A percentile compares a stretch with the other conserved stretches of the same genome.
Evolutionary conservation across 768 basidiomycete genomes (phyloP).

Genomic region (Podaxis carcinomalis): DNA sequence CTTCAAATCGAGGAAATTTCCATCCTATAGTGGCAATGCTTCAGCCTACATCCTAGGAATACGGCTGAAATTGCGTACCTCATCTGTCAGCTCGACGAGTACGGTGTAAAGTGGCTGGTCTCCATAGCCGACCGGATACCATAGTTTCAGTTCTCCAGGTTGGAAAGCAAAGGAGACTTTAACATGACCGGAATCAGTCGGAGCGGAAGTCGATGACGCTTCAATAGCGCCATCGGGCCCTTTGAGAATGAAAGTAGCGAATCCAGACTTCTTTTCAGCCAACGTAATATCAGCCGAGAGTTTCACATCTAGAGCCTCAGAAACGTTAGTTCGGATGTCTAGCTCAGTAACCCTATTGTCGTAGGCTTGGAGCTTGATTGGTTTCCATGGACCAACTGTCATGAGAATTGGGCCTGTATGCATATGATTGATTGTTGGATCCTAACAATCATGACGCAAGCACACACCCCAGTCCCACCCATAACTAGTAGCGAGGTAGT

Average conservation of each 20-base stretch:
- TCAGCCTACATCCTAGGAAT: neutral
- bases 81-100: slow-evolving; percentile 47
- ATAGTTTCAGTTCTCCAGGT: slow-evolving; percentile 61
- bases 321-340: slow-evolving; percentile 55
- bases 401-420: slow-evolving; percentile 71
- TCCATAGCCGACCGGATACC: slow-evolving; percentile 87
- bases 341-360: slow-evolving; percentile 58
- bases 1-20: slow-evolving; percentile 48
- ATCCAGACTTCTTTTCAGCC: slow-evolving; percentile 32
- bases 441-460: neutral
- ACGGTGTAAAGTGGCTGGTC: slow-evolving; percentile 73
- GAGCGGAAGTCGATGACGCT: slow-evolving; percentile 31
- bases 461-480: slow-evolving; percentile 85
- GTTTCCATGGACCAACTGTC: slow-evolving; percentile 88
- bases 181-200: slow-evolving; percentile 30
- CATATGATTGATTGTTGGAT: neutral
- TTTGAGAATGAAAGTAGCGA: slow-evolving; percentile 45
- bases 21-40: slow-evolving; percentile 29
- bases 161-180: slow-evolving; percentile 45
- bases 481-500: slow-evolving; percentile 45
- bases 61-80: slow-evolving; percentile 33
- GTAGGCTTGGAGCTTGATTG: slow-evolving; percentile 70
- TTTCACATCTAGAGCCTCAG: slow-evolving; percentile 48
- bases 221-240: slow-evolving; percentile 44
- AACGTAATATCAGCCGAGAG: slow-evolving; percentile 44